Percentiles rank a stretch among this genome's conserved stretches.
Evolutionary conservation across 352 stramenopile species (phyloP).

Genomic region (Phytophthora boehmeriae): DNA sequence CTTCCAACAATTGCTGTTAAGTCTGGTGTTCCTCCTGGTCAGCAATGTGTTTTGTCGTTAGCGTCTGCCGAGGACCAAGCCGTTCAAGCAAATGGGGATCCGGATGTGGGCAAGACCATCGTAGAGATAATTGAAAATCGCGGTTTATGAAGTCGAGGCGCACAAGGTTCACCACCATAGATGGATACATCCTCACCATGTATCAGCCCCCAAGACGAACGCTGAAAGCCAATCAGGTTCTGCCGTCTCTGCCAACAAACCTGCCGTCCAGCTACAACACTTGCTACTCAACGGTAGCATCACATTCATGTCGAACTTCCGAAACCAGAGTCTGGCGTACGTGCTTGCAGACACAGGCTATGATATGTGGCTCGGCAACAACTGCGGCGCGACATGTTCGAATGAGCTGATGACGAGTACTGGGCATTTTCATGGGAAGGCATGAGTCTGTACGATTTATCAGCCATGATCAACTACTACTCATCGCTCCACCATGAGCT

Average conservation of each 20-base stretch:
- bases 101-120: conserved; percentile 28
- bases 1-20: conserved; percentile 12
- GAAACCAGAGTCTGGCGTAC: conserved; percentile 55
- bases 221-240: conserved; percentile 39
- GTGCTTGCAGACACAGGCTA: conserved; percentile 55
- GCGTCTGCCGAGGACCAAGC: conserved; percentile 15
- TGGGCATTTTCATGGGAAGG: conserved; percentile 60
- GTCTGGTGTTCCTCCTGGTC: conserved; percentile 16
- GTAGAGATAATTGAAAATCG: conserved; percentile 30
- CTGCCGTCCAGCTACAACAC: conserved; percentile 54
- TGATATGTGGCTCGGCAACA: conserved; percentile 69
- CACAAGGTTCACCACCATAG: conserved; percentile 51
- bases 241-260: conserved; percentile 37
- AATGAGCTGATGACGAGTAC: conserved; percentile 44
- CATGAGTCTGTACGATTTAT: conserved; percentile 55
- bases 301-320: conserved; percentile 56
- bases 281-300: conserved; percentile 57
- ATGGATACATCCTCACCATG: conserved; percentile 65
- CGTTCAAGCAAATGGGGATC: conserved; percentile 27
- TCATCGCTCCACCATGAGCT: conserved; percentile 45
- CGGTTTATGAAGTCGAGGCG: conserved; percentile 50
- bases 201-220: conserved; percentile 56
- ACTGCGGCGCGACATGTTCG: conserved; percentile 63
- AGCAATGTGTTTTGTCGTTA: conserved; percentile 11
- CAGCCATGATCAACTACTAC: conserved; percentile 57